A percentile compares a stretch with the other conserved stretches of the same genome.
Evolutionary conservation across 2,329 filamentous ascomycete species (phyloP).

Genomic region (Claviceps sp.): DNA sequence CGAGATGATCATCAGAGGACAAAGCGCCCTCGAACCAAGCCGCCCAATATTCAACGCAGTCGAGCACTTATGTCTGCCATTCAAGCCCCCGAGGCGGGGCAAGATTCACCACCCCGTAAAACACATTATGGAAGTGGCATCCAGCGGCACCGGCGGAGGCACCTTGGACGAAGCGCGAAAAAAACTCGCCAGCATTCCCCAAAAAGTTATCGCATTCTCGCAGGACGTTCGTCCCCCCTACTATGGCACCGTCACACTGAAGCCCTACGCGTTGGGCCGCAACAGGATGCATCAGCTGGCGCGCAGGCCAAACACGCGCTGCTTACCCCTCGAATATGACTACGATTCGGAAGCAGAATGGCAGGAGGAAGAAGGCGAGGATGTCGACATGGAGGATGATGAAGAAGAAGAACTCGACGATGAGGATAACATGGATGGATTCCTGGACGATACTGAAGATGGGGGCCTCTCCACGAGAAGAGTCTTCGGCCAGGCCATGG

Average conservation of each 20-base stretch:
- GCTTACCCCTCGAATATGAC: conserved; percentile 61
- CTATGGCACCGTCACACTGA: conserved; percentile 56
- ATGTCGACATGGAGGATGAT: conserved; percentile 53
- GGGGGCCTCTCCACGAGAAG: conserved; percentile 34
- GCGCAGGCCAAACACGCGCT: conserved; percentile 37
- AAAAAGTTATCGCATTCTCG: conserved; percentile 49
- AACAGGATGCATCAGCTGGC: conserved; percentile 37
- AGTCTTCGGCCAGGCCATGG: conserved; percentile 53
- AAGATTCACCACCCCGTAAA: conserved; percentile 39
- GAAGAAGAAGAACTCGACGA: conserved; percentile 58
- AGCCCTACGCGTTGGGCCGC: conserved; percentile 30
- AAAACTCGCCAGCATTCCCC: conserved; percentile 39
- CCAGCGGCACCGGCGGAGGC: conserved; percentile 22
- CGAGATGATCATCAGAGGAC: conserved; percentile 34
- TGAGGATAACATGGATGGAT: conserved; percentile 79
- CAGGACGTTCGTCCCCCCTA: conserved; percentile 59
- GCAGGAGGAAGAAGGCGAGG: conserved; percentile 62
- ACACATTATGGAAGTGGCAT: conserved; percentile 45
- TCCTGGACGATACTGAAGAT: conserved; percentile 79
- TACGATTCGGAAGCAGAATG: conserved; percentile 81
- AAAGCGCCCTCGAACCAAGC: conserved; percentile 26
- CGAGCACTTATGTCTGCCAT: conserved; percentile 32
- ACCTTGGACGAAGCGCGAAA: conserved; percentile 20
- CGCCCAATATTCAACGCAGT: conserved; percentile 28
- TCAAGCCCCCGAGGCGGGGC: conserved; percentile 29